Conservation (phyloP, 257 asterid genomes). For the Ligustrum vulgare region DNA sequence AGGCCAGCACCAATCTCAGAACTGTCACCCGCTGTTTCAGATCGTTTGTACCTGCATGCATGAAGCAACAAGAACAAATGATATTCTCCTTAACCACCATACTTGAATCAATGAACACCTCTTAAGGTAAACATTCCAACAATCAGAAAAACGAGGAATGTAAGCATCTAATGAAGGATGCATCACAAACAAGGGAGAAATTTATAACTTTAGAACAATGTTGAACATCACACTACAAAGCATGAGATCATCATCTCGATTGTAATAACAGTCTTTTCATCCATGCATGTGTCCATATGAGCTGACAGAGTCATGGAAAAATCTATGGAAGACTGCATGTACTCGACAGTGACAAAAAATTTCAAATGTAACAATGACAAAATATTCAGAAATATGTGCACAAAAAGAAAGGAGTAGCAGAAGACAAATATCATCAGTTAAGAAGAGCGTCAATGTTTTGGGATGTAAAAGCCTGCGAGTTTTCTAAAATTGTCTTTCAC, state of each 20-base stretch:
- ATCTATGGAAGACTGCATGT: not conserved
- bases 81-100: not conserved
- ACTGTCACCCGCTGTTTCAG: slow-evolving; percentile 28
- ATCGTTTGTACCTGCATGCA: slow-evolving; percentile 62
- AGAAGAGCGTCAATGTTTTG: not conserved
- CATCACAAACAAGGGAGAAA: not conserved
- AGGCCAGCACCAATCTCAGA: slow-evolving; percentile 54
- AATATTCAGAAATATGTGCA: not conserved
- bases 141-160: not conserved
- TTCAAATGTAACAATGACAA: not conserved
- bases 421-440: not conserved
- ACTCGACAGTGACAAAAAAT: not conserved
- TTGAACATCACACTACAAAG: not conserved
- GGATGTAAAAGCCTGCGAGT: not conserved
- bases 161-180: not conserved
- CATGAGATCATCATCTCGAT: not conserved
- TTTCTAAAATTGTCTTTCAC: not conserved
- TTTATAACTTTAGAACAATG: not conserved
- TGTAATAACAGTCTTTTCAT: not conserved
- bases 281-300: not conserved
- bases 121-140: not conserved
- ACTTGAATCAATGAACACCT: slow-evolving; percentile 6
- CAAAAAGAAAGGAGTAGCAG: not conserved
- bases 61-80: slow-evolving; percentile 13
- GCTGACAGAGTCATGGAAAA: not conserved